Conservation (phyloP, 2,329 filamentous ascomycete species). For the Monosporascus sp. region DNA sequence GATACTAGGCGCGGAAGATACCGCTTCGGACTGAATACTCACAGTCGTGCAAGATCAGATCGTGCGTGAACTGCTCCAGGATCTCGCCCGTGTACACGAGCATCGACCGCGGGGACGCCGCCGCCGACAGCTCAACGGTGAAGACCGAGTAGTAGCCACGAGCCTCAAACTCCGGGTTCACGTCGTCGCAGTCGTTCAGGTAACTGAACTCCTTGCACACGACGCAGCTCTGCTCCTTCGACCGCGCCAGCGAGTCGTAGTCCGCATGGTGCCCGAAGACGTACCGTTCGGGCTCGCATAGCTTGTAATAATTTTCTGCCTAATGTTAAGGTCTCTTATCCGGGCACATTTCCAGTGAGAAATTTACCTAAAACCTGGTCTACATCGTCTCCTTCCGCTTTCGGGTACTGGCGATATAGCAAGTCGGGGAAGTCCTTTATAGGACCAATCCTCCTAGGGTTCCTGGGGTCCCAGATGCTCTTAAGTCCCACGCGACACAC, state of each 20-base stretch:
- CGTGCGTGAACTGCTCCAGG: too few relatives aligned
- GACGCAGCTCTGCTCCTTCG: conserved; percentile 8
- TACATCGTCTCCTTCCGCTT: too few relatives aligned
- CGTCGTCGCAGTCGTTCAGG: conserved; percentile 5
- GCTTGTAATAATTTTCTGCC: too few relatives aligned
- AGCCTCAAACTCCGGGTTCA: not conserved
- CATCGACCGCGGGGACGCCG: too few relatives aligned
- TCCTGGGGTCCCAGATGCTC: conserved; percentile 5
- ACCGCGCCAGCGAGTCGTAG: conserved; percentile 8
- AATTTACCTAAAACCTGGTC: too few relatives aligned
- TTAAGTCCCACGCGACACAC: conserved; percentile 8
- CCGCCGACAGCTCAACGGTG: not conserved
- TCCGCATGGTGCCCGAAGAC: conserved; percentile 12
- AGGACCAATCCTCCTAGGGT: conserved; percentile 2
- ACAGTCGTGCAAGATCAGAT: too few relatives aligned
- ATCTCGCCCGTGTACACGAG: too few relatives aligned
- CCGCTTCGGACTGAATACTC: too few relatives aligned
- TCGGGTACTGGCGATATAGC: not conserved
- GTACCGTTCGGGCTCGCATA: conserved; percentile 8
- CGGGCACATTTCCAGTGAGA: too few relatives aligned
- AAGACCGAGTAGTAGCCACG: conserved; percentile 13
- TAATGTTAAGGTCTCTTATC: too few relatives aligned
- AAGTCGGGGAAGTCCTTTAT: conserved; percentile 7
- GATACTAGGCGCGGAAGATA: too few relatives aligned
- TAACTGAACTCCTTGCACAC: conserved; percentile 4